phyloP scores from a whole-genome alignment of 495 filamentous ascomycete species.

The Cercophora scortea region DNA sequence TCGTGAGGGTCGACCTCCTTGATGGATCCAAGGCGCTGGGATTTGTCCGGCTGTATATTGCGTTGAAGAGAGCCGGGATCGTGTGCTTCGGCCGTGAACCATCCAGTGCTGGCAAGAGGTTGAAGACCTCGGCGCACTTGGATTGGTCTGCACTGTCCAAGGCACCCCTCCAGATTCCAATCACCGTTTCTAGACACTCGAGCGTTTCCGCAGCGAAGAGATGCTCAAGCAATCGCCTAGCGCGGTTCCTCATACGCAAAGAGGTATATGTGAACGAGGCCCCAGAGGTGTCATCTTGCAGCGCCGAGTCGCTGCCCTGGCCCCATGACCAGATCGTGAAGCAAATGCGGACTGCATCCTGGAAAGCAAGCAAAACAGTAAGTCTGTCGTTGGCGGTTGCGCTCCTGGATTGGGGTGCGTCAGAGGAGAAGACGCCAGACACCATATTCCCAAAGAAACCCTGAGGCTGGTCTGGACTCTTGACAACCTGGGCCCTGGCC shows the following conservation, averaged over 20 bases:
- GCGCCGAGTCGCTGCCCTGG: slow-evolving; percentile 44
- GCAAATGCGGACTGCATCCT: slow-evolving; percentile 86
- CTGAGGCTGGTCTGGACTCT: slow-evolving; percentile 76
- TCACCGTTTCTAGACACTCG: slow-evolving; percentile 85
- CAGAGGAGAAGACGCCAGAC: slow-evolving; percentile 79
- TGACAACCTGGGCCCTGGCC: slow-evolving; percentile 53
- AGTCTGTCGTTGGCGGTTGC: slow-evolving; percentile 86
- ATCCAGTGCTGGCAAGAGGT: slow-evolving; percentile 82
- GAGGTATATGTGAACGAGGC: slow-evolving; percentile 88
- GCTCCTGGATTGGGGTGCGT: slow-evolving; percentile 64
- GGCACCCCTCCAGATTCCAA: slow-evolving; percentile 65
- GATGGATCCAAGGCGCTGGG: slow-evolving; percentile 68
- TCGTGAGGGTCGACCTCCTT: slow-evolving; percentile 79
- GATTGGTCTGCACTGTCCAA: slow-evolving; percentile 26
- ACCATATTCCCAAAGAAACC: slow-evolving; percentile 98
- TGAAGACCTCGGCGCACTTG: slow-evolving; percentile 54
- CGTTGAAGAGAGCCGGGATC: slow-evolving; percentile 94
- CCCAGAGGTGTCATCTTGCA: slow-evolving; percentile 59
- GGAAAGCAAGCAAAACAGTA: slow-evolving; percentile 91
- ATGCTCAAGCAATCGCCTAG: slow-evolving; percentile 81
- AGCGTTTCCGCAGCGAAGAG: slow-evolving; percentile 90
- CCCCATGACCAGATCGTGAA: slow-evolving; percentile 96
- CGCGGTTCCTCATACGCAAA: slow-evolving; percentile 78
- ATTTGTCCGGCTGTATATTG: slow-evolving; percentile 89
- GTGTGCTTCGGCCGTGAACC: slow-evolving; percentile 87